Percentiles rank a stretch among this genome's conserved stretches.
phyloP scores from a whole-genome alignment of 2,329 filamentous ascomycete species.

The Macrophomina tecta region DNA sequence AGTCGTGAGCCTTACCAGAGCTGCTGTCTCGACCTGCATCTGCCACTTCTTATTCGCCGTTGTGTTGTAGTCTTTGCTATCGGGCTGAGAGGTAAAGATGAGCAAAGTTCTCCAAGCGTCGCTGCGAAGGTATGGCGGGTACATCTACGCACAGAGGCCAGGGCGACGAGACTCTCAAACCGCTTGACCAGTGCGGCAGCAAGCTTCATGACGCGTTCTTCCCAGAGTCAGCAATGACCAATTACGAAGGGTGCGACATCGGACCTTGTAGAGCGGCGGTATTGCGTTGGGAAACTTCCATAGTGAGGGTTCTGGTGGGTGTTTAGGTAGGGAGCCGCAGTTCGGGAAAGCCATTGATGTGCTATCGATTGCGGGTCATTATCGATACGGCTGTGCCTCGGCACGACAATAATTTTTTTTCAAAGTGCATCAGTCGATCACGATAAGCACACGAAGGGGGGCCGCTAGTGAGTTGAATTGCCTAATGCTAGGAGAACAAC shows the following conservation, averaged over 20 bases:
- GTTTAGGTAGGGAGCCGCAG: not conserved
- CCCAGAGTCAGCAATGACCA: not conserved
- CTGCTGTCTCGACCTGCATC: conserved; percentile 64
- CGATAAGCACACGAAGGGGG: too few relatives aligned
- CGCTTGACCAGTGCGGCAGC: conserved; percentile 54
- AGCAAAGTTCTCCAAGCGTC: not conserved
- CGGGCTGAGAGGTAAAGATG: conserved; percentile 43
- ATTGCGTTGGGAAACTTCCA: conserved; percentile 51
- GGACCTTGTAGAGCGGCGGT: conserved; percentile 48
- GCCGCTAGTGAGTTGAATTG: not conserved
- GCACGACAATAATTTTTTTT: not conserved
- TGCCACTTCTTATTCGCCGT: conserved; percentile 64
- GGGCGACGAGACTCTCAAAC: conserved; percentile 62
- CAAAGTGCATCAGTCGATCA: too few relatives aligned
- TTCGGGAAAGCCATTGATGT: not conserved
- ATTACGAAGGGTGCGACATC: not conserved
- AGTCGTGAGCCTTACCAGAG: conserved; percentile 55
- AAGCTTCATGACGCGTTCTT: conserved; percentile 49
- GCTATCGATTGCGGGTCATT: not conserved
- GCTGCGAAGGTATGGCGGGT: too few relatives aligned
- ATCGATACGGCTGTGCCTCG: not conserved
- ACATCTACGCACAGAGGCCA: conserved; percentile 51
- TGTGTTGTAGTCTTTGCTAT: conserved; percentile 59
- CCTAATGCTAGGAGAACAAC: conserved; percentile 14
- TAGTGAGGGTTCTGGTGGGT: conserved; percentile 30